Percentiles rank a stretch among this genome's conserved stretches.
Evolutionary conservation across 495 filamentous ascomycete species (phyloP).

Genomic region (Massariosphaeria phaeospora): DNA sequence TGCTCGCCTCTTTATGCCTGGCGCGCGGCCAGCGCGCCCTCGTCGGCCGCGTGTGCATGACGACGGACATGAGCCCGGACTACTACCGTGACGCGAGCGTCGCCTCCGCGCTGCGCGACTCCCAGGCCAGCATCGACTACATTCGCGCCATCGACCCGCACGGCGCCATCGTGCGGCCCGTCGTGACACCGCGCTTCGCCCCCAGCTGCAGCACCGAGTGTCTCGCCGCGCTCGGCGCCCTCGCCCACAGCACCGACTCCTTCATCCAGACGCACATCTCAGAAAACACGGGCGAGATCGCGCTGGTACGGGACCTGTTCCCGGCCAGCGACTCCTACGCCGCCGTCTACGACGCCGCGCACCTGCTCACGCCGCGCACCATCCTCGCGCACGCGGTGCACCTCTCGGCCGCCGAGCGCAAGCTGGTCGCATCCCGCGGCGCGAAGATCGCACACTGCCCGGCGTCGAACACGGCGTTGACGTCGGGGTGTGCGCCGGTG

Average conservation of each 20-base stretch:
- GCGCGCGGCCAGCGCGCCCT: constrained; percentile 78
- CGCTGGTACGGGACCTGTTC: constrained; percentile 65
- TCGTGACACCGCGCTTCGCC: constrained; percentile 88
- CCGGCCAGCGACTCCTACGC: constrained; percentile 62
- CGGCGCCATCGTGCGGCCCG: constrained; percentile 59
- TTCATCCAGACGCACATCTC: constrained; percentile 88
- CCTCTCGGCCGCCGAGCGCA: constrained; percentile 58
- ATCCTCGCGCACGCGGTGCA: constrained; percentile 87
- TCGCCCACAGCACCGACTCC: constrained; percentile 56
- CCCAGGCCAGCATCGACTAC: constrained; percentile 59
- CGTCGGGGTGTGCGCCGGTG: constrained; percentile 68
- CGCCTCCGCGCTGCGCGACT: constrained; percentile 52
- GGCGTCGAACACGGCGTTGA: constrained; percentile 72
- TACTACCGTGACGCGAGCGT: constrained; percentile 69
- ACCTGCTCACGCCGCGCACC: constrained; percentile 64
- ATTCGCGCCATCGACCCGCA: constrained; percentile 62
- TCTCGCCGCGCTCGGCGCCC: constrained; percentile 56
- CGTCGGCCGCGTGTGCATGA: constrained; percentile 90
- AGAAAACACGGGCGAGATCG: constrained; percentile 71
- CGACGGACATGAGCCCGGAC: constrained; percentile 58
- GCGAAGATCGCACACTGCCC: constrained; percentile 81
- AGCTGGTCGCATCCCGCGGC: constrained; percentile 54
- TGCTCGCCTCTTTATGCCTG: constrained; percentile 76
- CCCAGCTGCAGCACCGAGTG: constrained; percentile 62
- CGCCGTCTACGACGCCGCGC: constrained; percentile 68